Base-by-base conservation (phyloP, 2,329 filamentous ascomycete genomes). In the Xenosphaeropsis pyriputrescens region DNA sequence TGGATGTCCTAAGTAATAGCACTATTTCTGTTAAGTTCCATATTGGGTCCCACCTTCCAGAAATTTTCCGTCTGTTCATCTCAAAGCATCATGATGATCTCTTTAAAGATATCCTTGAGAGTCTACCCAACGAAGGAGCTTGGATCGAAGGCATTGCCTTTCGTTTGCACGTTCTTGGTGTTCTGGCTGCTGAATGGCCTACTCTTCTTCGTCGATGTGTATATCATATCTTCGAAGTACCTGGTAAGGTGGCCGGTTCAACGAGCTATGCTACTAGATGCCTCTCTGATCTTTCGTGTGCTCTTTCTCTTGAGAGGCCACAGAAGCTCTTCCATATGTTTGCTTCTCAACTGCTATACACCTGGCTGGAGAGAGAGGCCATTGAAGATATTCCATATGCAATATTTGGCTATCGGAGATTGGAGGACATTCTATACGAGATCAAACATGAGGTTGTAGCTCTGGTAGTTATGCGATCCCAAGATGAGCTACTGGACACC, bases 151-250 rank as follows among this genome's bases (percentile, higher is more conserved):
- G 86, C 0, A 89, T 96, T 47, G 84, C 85, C 1, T 72, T 93
- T 45, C 78, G 91, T 5, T 62, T 96, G 2, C 72, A 83, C 43
- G 73, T 85, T 7, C 62, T 96, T 9, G 74, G 81, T 1, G 75
- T 76, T 39, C 62, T 98, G 41, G 91, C 83, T 17, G 83, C 85
- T 19, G 63, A 67, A 36, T 96, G 89, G 84, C 78, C 85, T 41
- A 93, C 88, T 1, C 66, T 96, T 15, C 67, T 95, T 32, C 79
- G 88, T 37, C 76, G 82, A 45, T 86, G 85, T 46, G 82, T 93
- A 14, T 98, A 95, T 55, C 82, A 91, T 55, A 86, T 96, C 16
- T 94, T 96, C 48, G 91, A 96, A 55, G 85, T 81, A 0, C 83
- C 88, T 2, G 85, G 82, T 2, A 75, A 76, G 40, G 73, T 93